These are phyloP conservation scores for Colletotrichum agaves DNA, from an alignment of 2,329 filamentous ascomycete genomes.

Conservation along the genomic window DNA sequence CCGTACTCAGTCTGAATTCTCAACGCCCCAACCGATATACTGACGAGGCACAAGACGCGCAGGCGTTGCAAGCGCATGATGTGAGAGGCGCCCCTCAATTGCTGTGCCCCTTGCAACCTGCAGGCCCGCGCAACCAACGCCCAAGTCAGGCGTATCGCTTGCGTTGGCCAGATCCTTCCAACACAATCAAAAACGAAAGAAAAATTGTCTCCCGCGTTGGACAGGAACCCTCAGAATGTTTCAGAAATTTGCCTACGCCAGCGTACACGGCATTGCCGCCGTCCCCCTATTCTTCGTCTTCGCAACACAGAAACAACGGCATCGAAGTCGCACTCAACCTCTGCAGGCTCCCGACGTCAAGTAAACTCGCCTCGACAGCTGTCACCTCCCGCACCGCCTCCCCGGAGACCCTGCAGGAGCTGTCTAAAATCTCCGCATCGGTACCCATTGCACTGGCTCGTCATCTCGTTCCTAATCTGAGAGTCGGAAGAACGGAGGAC, in stretches of 20 bases:
- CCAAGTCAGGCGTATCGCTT: slow-evolving; percentile 8
- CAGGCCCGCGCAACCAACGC: slow-evolving; percentile 3
- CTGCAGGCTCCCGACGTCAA: slow-evolving; percentile 32
- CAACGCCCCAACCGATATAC: no score
- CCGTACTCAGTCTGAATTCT: no score
- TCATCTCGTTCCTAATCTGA: neutral
- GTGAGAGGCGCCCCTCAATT: neutral
- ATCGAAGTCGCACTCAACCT: neutral
- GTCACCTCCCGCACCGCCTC: slow-evolving; percentile 15
- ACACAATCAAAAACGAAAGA: slow-evolving; percentile 5
- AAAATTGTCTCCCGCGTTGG: slow-evolving; percentile 1
- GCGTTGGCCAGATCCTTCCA: neutral
- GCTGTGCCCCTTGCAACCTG: neutral
- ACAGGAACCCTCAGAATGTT: slow-evolving; percentile 18
- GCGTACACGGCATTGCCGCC: slow-evolving; percentile 23
- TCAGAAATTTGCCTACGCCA: slow-evolving; percentile 8
- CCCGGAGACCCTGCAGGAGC: slow-evolving; percentile 26
- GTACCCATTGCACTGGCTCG: slow-evolving; percentile 4
- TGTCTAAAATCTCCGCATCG: slow-evolving; percentile 25
- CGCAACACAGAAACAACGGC: neutral
- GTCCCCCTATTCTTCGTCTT: neutral
- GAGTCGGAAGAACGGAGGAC: neutral
- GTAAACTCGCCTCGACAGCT: slow-evolving; percentile 21
- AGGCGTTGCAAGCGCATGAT: neutral
- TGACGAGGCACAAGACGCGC: neutral